These are phyloP conservation scores for Maudiozyma serrabonitensis DNA, from an alignment of 805 yeast species.

Conservation along the genomic window DNA sequence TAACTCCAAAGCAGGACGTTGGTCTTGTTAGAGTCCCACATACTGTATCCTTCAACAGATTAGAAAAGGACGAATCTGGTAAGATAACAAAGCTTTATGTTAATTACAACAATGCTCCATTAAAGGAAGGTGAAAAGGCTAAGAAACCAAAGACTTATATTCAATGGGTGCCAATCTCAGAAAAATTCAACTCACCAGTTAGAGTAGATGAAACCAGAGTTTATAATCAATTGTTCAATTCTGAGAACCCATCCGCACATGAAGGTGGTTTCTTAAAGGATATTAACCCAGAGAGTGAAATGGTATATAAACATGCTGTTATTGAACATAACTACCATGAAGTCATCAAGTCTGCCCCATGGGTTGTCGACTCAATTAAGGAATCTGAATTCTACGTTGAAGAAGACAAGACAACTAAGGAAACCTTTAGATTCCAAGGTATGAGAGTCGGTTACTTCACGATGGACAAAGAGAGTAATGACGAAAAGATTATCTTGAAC, in stretches of 20 bases:
- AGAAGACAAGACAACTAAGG: slow-evolving; percentile 55
- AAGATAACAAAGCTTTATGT: slow-evolving; percentile 63
- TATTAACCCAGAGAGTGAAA: slow-evolving; percentile 71
- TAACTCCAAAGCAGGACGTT: slow-evolving; percentile 90
- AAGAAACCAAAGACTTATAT: slow-evolving; percentile 90
- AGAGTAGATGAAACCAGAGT: slow-evolving; percentile 68
- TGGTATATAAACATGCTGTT: slow-evolving; percentile 51
- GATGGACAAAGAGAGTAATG: slow-evolving; percentile 66
- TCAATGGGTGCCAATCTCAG: slow-evolving; percentile 86
- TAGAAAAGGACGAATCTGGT: slow-evolving; percentile 50
- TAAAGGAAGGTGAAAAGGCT: slow-evolving; percentile 26
- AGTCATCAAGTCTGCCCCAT: slow-evolving; percentile 61
- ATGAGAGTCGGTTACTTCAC: slow-evolving; percentile 94
- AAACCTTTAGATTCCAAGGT: slow-evolving; percentile 95
- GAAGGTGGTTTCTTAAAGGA: slow-evolving; percentile 86
- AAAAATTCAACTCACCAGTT: slow-evolving; percentile 52
- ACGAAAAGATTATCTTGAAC: slow-evolving; percentile 61
- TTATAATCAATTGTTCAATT: slow-evolving; percentile 77
- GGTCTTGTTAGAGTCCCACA: slow-evolving; percentile 88
- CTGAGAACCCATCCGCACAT: slow-evolving; percentile 82
- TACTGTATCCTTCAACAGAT: slow-evolving; percentile 61
- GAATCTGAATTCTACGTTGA: slow-evolving; percentile 57
- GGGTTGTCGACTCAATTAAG: slow-evolving; percentile 51
- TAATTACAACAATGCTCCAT: slow-evolving; percentile 53
- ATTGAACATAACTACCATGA: slow-evolving; percentile 72